Conservation (phyloP, 1,139 yeast species). For the Saccharomyces pastorianus region DNA sequence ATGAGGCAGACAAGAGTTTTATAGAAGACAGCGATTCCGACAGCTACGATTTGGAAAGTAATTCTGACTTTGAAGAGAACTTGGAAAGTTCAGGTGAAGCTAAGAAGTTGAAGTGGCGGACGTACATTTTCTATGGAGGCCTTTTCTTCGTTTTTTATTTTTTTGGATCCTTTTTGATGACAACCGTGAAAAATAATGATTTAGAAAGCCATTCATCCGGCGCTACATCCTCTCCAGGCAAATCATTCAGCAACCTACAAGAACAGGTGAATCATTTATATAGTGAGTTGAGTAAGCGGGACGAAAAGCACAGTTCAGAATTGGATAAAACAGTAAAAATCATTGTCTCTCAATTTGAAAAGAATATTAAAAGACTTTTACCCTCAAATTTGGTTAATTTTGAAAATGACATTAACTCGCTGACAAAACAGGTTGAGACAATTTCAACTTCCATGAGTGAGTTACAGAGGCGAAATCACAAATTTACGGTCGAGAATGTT, state of each 20-base stretch:
- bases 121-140: not conserved
- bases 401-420: constrained; percentile 9
- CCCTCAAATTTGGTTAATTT: constrained; percentile 20
- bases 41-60: constrained; percentile 2
- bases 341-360: constrained; percentile 28
- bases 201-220: not conserved
- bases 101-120: not conserved
- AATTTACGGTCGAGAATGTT: constrained; percentile 18
- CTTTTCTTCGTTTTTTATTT: not conserved
- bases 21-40: constrained; percentile 6
- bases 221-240: not conserved
- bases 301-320: constrained; percentile 19
- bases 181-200: not conserved
- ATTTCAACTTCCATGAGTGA: constrained; percentile 5
- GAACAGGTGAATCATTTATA: constrained; percentile 27
- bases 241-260: constrained; percentile 14
- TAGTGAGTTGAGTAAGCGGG: constrained; percentile 21
- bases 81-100: constrained; percentile 1
- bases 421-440: constrained; percentile 5
- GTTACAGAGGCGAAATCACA: constrained; percentile 1
- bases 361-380: constrained; percentile 25
- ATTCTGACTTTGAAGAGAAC: constrained; percentile 2
- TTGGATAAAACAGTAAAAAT: constrained; percentile 25
- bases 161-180: constrained; percentile 1
- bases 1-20: constrained; percentile 15